Conservation (phyloP, 225 moss, liverwort and hornwort genomes). For the Anthoceros angustus region DNA sequence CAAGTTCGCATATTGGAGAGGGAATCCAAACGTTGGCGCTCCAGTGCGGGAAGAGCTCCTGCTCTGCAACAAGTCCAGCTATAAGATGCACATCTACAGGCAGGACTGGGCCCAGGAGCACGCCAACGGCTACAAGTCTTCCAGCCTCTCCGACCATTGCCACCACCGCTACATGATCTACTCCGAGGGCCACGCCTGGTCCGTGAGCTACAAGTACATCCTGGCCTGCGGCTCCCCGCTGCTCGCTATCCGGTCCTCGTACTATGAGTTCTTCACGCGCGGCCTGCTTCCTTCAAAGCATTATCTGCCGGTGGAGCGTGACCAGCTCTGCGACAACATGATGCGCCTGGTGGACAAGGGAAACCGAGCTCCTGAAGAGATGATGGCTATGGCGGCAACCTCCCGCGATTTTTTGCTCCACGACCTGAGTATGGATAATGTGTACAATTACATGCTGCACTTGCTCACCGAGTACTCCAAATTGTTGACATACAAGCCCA, state of each 20-base stretch:
- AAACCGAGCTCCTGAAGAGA: constrained; percentile 14
- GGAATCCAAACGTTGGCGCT: constrained; percentile 27
- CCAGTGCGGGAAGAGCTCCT: constrained; percentile 19
- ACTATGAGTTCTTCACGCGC: constrained; percentile 28
- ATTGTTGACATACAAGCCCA: constrained; percentile 23
- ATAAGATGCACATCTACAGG: background rate
- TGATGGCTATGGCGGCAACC: constrained; percentile 14
- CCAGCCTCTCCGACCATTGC: constrained; percentile 29
- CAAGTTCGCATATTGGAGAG: constrained; percentile 25
- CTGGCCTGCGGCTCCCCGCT: constrained; percentile 33
- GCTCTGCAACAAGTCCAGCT: constrained; percentile 13
- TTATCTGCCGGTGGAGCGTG: constrained; percentile 26
- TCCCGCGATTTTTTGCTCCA: constrained; percentile 18
- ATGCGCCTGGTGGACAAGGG: constrained; percentile 11
- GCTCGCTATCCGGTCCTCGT: constrained; percentile 23
- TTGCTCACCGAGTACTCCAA: constrained; percentile 17
- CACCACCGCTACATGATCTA: constrained; percentile 34
- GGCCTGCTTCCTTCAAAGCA: constrained; percentile 22
- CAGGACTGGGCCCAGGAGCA: constrained; percentile 18
- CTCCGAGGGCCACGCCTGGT: constrained; percentile 35
- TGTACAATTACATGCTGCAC: constrained; percentile 34
- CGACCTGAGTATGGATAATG: constrained; percentile 21
- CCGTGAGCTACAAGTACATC: constrained; percentile 38
- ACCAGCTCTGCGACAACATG: constrained; percentile 22
- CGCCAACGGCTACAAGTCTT: constrained; percentile 2